phyloP scores from a whole-genome alignment of 768 basidiomycete species.

The Phylloporus scabripes region DNA sequence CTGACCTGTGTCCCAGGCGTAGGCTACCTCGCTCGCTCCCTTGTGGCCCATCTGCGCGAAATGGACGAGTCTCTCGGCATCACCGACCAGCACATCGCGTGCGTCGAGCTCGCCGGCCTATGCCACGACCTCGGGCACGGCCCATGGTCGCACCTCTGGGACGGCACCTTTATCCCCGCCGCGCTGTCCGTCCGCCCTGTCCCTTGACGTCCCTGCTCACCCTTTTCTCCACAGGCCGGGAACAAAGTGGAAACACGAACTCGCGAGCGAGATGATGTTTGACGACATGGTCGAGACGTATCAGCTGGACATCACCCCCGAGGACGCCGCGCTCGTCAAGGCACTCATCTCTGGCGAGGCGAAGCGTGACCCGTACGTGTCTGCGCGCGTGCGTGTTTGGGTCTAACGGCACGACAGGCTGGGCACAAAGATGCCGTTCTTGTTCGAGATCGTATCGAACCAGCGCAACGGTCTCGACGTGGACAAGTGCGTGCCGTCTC shows the following conservation, averaged over 20 bases:
- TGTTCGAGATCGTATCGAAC: slow-evolving; percentile 86
- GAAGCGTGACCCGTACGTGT: slow-evolving; percentile 46
- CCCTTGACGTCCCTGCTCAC: neutral
- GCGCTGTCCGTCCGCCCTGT: slow-evolving; percentile 45
- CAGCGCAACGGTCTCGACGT: slow-evolving; percentile 79
- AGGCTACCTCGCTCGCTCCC: slow-evolving; percentile 61
- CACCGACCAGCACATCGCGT: slow-evolving; percentile 64
- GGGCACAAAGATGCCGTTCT: slow-evolving; percentile 55
- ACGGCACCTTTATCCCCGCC: slow-evolving; percentile 61
- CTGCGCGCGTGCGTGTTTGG: too few species aligned
- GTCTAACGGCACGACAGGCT: slow-evolving; percentile 9
- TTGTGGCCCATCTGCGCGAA: slow-evolving; percentile 51
- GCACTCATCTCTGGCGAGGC: slow-evolving; percentile 70
- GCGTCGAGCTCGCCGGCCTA: slow-evolving; percentile 74
- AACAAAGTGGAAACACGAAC: slow-evolving; percentile 65
- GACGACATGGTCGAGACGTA: slow-evolving; percentile 59
- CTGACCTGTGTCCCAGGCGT: slow-evolving; percentile 47
- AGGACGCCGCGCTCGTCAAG: slow-evolving; percentile 61
- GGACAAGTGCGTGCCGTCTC: slow-evolving; percentile 53
- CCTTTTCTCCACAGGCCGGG: slow-evolving; percentile 33
- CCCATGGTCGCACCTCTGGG: slow-evolving; percentile 85
- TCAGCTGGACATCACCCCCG: slow-evolving; percentile 40
- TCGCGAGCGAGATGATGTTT: slow-evolving; percentile 81
- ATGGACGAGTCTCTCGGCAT: slow-evolving; percentile 61
- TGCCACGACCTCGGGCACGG: slow-evolving; percentile 87